Evolutionary conservation across 257 asterid genomes (phyloP), one percentile per base, ranked within the genome.

Genomic region (Forsythia viridissima): DNA sequence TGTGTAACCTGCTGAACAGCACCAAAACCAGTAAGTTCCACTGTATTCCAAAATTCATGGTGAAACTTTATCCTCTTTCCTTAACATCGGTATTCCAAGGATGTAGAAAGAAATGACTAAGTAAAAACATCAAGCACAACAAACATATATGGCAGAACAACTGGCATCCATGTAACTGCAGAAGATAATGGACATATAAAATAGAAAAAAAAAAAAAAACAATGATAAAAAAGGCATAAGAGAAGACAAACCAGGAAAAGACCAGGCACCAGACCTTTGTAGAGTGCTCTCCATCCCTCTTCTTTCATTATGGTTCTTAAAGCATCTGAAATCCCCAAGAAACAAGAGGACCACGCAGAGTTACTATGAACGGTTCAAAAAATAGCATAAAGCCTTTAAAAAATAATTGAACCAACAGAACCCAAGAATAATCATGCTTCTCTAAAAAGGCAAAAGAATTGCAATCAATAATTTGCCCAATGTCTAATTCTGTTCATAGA

Each of bases 281-380:
- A 96, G 72, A 96, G 93, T 75, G 97, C 88, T 77, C 73, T 90
- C 99, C 97, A 96, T 65, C 99, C 99, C 84, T 96, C 98, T 88
- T 96, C 98, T 86, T 82, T 91, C 81, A 93, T 61, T 69, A 96
- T 96, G 90, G 98, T 93, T 83, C 84, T 85, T 82, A 96, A 40
- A 83, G 99, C 99, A 84, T 93, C 99, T 93, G 92, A 81, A 77
- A 82, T 79, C 37, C 86, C 80, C 38, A 71, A 72, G 39, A 76
- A 57, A 67, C 37, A 72, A 43, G 52, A 78, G 76, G 37, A 13
- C 59, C 48, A 61, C 79, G 67, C 76, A 16, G 43, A 66, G 75
- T 41, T 40, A 79, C 24, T 46, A 73, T 38, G 71, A 68, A 68
- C 30, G 41, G 70, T 34, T 72, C 40, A 51, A 51, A 74, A 52